Conservation (phyloP, 2,329 filamentous ascomycete species). For the Arachnomyces sp. region DNA sequence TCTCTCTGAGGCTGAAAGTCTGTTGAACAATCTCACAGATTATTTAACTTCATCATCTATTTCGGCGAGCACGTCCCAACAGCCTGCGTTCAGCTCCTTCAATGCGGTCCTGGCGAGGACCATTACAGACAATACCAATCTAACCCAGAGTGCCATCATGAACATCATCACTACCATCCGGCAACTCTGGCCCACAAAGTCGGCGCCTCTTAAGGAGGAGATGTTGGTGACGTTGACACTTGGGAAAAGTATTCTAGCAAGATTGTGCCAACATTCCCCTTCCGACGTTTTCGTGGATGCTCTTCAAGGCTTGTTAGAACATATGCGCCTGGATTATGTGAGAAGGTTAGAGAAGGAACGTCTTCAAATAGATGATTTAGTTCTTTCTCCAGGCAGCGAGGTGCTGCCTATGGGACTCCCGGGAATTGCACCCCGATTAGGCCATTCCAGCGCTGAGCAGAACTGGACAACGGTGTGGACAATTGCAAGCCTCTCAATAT, state of each 20-base stretch:
- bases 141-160: constrained; percentile 54
- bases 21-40: constrained; percentile 51
- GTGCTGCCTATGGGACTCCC: constrained; percentile 28
- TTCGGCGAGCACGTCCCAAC: constrained; percentile 57
- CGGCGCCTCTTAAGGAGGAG: constrained; percentile 62
- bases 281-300: constrained; percentile 32
- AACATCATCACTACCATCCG: constrained; percentile 64
- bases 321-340: constrained; percentile 71
- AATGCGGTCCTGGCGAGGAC: constrained; percentile 62
- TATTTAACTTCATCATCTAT: constrained; percentile 51
- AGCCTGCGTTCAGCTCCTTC: constrained; percentile 66
- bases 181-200: constrained; percentile 70
- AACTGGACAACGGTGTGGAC: constrained; percentile 34
- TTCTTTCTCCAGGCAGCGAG: constrained; percentile 39
- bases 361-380: constrained; percentile 70
- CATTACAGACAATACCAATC: constrained; percentile 59
- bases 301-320: constrained; percentile 61
- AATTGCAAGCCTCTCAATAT: constrained; percentile 34
- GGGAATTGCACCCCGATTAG: constrained; percentile 30
- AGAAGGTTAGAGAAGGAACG: constrained; percentile 62
- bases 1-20: constrained; percentile 45
- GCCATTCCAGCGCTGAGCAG: constrained; percentile 28
- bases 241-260: constrained; percentile 53
- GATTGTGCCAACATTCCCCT: constrained; percentile 29
- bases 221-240: constrained; percentile 66